Conservation (phyloP, 2,329 filamentous ascomycete genomes). For the Paecilomyces sp. region DNA sequence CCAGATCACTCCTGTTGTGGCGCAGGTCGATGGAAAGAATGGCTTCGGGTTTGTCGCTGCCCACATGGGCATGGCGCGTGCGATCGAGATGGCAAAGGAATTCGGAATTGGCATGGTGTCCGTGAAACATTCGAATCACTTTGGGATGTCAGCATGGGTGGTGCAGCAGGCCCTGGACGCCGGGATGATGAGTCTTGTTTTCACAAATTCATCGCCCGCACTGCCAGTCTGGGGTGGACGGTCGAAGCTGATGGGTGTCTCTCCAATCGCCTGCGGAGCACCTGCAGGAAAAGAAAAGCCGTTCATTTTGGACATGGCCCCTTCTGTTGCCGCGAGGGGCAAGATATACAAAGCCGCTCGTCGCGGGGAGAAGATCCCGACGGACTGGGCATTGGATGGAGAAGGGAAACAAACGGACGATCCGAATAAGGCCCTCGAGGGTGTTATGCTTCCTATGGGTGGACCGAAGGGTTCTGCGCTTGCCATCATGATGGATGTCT, state of each 20-base stretch:
- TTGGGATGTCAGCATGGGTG: conserved; percentile 76
- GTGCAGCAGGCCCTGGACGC: conserved; percentile 70
- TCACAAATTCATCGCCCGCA: conserved; percentile 66
- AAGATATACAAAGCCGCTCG: conserved; percentile 40
- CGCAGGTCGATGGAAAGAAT: conserved; percentile 61
- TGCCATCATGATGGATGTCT: conserved; percentile 83
- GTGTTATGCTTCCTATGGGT: conserved; percentile 81
- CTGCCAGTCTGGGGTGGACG: conserved; percentile 64
- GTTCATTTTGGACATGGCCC: conserved; percentile 50
- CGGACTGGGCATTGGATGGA: conserved; percentile 65
- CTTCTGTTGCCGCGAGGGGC: conserved; percentile 37
- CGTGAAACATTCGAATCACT: conserved; percentile 72
- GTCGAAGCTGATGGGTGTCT: conserved; percentile 64
- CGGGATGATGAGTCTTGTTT: conserved; percentile 62
- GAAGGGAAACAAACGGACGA: conserved; percentile 66
- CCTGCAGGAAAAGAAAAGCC: conserved; percentile 53
- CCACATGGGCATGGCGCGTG: conserved; percentile 57
- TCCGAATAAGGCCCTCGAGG: conserved; percentile 61
- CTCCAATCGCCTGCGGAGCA: conserved; percentile 67
- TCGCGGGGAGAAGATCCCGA: conserved; percentile 36
- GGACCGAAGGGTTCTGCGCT: conserved; percentile 74
- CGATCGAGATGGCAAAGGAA: conserved; percentile 58
- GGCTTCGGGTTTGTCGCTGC: conserved; percentile 70
- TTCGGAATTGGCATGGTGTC: conserved; percentile 68
- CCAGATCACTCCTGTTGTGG: conserved; percentile 63